A percentile compares a stretch with the other conserved stretches of the same genome.
Evolutionary conservation across 2,329 filamentous ascomycete species (phyloP).

Genomic region (Ampelomyces quisqualis): DNA sequence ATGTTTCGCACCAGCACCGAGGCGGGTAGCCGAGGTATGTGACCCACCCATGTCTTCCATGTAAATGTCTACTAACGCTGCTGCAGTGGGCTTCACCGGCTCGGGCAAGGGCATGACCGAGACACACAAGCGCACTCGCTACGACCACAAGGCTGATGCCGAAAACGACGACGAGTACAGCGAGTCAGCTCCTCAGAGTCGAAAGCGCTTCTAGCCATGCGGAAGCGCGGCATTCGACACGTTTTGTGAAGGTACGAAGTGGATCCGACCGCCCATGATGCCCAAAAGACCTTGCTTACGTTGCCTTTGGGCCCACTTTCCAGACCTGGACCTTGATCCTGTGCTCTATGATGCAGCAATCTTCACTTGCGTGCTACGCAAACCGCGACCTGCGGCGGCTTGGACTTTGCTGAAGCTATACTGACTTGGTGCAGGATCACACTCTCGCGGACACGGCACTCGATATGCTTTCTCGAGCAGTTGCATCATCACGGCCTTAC

Average conservation of each 20-base stretch:
- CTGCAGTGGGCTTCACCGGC: constrained; percentile 87
- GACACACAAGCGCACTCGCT: constrained; percentile 76
- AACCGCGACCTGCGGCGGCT: too few species aligned
- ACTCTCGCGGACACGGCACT: background rate
- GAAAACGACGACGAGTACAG: constrained; percentile 26
- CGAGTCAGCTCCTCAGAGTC: constrained; percentile 2
- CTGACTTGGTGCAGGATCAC: constrained; percentile 11
- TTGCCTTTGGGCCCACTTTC: constrained; percentile 11
- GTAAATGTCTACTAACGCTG: constrained; percentile 21
- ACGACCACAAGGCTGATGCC: constrained; percentile 63
- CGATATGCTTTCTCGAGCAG: constrained; percentile 1
- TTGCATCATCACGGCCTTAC: constrained; percentile 20
- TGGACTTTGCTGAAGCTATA: background rate
- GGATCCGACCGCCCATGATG: constrained; percentile 1
- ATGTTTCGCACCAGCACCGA: constrained; percentile 95
- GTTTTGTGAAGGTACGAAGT: constrained; percentile 5
- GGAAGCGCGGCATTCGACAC: background rate
- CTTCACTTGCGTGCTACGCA: constrained; percentile 6
- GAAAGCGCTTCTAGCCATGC: constrained; percentile 9
- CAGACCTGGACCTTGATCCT: constrained; percentile 13
- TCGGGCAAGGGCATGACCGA: constrained; percentile 96
- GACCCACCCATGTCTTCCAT: background rate
- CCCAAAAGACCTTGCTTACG: constrained; percentile 25
- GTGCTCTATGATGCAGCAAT: constrained; percentile 1
- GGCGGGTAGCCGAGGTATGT: constrained; percentile 78